Evolutionary conservation across 768 basidiomycete genomes (phyloP).

Genomic region (Naganishia friedmannii): DNA sequence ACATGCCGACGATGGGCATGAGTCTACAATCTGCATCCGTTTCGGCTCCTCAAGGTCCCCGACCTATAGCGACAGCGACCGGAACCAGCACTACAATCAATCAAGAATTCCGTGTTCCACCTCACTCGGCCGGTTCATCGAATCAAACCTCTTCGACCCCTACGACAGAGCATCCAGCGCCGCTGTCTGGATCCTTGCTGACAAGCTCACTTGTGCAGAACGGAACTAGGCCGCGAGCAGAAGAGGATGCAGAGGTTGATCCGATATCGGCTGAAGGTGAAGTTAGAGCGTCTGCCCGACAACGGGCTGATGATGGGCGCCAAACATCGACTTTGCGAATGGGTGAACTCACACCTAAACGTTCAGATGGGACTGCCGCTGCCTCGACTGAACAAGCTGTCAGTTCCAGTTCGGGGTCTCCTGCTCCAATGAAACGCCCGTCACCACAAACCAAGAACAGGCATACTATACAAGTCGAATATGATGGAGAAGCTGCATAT

Average conservation of each 20-base stretch:
- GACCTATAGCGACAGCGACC: neutral
- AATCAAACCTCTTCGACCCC: neutral
- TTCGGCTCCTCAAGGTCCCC: neutral
- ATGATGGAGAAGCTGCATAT: constrained; percentile 61
- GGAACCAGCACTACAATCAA: neutral
- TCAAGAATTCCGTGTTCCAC: constrained; percentile 3
- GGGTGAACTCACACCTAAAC: neutral
- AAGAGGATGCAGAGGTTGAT: constrained; percentile 6
- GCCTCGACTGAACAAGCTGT: neutral
- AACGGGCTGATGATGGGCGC: constrained; percentile 6
- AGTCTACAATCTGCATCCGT: neutral
- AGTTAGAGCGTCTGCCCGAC: constrained; percentile 14
- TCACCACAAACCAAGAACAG: constrained; percentile 58
- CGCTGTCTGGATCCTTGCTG: neutral
- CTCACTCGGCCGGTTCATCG: neutral
- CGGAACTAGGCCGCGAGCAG: neutral
- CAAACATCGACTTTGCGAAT: neutral
- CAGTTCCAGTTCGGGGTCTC: constrained; percentile 1
- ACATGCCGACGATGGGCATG: constrained; percentile 42
- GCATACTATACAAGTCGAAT: constrained; percentile 97
- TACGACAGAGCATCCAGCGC: neutral
- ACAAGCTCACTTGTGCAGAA: neutral
- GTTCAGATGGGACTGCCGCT: neutral
- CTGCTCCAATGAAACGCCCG: constrained; percentile 31
- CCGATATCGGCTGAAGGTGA: constrained; percentile 8